A percentile compares a stretch with the other conserved stretches of the same genome.
Conservation (phyloP, 345 rosid species). For the Salix koriyanagi region DNA sequence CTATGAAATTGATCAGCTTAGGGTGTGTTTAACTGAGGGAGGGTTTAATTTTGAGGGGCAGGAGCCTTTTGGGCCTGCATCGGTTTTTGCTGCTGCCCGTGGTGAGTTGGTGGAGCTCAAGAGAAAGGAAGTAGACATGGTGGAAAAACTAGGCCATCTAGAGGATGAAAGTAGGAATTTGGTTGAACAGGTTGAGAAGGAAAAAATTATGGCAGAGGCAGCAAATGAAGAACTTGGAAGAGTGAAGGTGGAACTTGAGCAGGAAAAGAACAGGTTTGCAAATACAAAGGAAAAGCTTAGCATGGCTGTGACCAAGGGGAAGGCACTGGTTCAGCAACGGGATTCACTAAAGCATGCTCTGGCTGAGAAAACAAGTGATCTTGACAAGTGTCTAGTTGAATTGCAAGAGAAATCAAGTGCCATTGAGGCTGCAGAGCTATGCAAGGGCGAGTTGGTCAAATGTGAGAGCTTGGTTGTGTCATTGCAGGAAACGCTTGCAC, state of each 20-base stretch:
- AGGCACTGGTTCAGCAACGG: conserved; percentile 88
- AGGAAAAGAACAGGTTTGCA: conserved; percentile 67
- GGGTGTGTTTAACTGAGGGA: conserved; percentile 52
- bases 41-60: conserved; percentile 41
- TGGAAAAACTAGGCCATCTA: conserved; percentile 40
- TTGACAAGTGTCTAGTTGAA: conserved; percentile 60
- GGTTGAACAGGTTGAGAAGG: conserved; percentile 54
- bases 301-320: conserved; percentile 94
- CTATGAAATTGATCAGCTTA: conserved; percentile 60
- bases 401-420: conserved; percentile 57
- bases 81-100: conserved; percentile 54
- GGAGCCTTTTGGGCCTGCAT: conserved; percentile 42
- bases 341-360: conserved; percentile 75
- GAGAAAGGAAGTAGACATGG: conserved; percentile 48
- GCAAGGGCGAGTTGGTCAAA: conserved; percentile 55
- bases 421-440: conserved; percentile 48
- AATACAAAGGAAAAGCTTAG: conserved; percentile 89
- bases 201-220: conserved; percentile 40
- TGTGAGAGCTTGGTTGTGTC: conserved; percentile 48
- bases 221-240: conserved; percentile 46
- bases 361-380: conserved; percentile 63
- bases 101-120: conserved; percentile 54
- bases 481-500: conserved; percentile 53
- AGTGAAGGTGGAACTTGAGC: conserved; percentile 61
- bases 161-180: conserved; percentile 56